Percentiles rank a stretch among this genome's conserved stretches.
Conservation (phyloP, 148 eudicot genomes). For the Salicornia ramosissima region DNA sequence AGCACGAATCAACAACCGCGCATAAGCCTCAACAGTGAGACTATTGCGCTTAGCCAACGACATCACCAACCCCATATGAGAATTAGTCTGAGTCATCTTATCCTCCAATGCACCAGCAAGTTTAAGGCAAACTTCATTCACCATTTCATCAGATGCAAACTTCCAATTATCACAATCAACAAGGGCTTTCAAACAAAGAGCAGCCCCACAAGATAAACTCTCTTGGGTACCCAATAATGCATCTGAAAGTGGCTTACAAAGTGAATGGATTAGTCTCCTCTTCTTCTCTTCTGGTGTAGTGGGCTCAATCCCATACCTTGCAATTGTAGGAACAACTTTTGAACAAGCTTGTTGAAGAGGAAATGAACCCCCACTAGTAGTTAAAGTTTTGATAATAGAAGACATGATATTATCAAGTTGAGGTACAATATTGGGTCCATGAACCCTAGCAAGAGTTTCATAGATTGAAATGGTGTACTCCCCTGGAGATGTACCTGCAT, state of each 20-base stretch:
- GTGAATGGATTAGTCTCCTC: conserved; percentile 59
- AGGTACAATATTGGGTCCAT: conserved; percentile 82
- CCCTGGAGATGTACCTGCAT: conserved; percentile 55
- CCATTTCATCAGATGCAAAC: conserved; percentile 74
- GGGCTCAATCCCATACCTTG: conserved; percentile 83
- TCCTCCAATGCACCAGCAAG: conserved; percentile 72
- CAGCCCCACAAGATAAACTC: conserved; percentile 82
- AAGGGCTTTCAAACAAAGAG: conserved; percentile 84
- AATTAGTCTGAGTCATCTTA: conserved; percentile 52
- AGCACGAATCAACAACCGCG: conserved; percentile 59
- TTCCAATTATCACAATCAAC: conserved; percentile 94
- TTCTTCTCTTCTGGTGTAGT: conserved; percentile 69
- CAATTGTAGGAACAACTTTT: conserved; percentile 88
- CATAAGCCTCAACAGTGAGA: conserved; percentile 75
- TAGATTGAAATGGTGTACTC: conserved; percentile 91
- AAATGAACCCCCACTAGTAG: conserved; percentile 77
- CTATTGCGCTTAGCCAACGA: conserved; percentile 82
- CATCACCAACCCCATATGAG: conserved; percentile 86
- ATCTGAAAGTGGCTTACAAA: conserved; percentile 88
- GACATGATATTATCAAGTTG: conserved; percentile 83
- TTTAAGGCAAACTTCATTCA: conserved; percentile 83
- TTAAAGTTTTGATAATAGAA: conserved; percentile 58
- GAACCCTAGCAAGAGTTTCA: conserved; percentile 91
- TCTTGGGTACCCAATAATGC: conserved; percentile 65
- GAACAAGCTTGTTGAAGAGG: conserved; percentile 97